Evolutionary conservation across 2,329 filamentous ascomycete species (phyloP), one percentile per base, ranked within the genome.

Genomic region (Curvularia lunata): DNA sequence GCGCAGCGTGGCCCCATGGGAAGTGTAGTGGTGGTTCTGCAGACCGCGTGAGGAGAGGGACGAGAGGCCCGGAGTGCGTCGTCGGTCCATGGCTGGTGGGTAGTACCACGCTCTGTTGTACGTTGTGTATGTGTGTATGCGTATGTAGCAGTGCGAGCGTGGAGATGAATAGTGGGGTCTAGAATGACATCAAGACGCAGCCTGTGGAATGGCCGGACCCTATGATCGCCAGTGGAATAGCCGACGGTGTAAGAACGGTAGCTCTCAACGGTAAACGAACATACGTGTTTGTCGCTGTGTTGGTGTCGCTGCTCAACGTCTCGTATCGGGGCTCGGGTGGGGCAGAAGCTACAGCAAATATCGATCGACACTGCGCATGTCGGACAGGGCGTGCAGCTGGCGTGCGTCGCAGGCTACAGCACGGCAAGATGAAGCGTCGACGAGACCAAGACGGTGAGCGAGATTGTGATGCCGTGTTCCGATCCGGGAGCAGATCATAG

Each of bases 11-110:
- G 88, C 91, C 74, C 95, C 95, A 82, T 97, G 94, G 25, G 87
- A 89, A 58, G 93, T 92, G 81, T 94, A 98, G 71, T 95, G 93
- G 52, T 93, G 91, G 27, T 89, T 91, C 9, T 92, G 91, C 63
- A 97, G 87, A 53, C 73, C 71, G 8, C 67, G 70, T 10, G 70
- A 64, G 28, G 88, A 90, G 53, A 75, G 68, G 19, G 93, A 93
- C 30, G 90, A 92, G 56, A 98, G 88, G 71, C 94, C 94, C 59
- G 97, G 92, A 63, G 92, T 92, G 79, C 91, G 91, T 69, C 90
- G 88, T 56, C 75, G 78, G 58, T 79, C 74, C 80, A 81, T 82
- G 28, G 51, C 16, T 60, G 60, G 49, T 30, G 32, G 23, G 10
- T 42, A n/a, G 23, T 43, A 23, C 37, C 9, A 13, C 28, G 23